phyloP scores from a whole-genome alignment of 2,329 filamentous ascomycete species.

The Sarocladium strictum region DNA sequence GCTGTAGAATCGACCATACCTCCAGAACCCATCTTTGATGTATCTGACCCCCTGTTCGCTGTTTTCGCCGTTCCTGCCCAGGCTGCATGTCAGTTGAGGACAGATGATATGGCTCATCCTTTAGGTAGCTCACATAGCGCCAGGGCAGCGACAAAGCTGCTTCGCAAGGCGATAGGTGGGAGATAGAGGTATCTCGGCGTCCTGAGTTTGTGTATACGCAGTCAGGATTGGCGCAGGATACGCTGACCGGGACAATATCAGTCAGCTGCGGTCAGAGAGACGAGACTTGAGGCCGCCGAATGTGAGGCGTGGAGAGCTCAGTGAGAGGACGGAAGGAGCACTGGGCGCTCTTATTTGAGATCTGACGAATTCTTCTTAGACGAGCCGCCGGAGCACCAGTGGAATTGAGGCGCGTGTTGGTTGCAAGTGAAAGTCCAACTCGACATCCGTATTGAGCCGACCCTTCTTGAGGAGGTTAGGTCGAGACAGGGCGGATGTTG shows the following conservation, averaged over 20 bases:
- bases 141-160: neutral
- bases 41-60: constrained; percentile 7
- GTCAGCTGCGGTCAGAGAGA: neutral
- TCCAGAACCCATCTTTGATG: constrained; percentile 28
- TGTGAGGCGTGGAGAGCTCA: neutral
- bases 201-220: too few species aligned
- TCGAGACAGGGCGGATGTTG: constrained; percentile 1
- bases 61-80: constrained; percentile 1
- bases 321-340: neutral
- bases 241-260: neutral
- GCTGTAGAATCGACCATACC: constrained; percentile 67
- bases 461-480: constrained; percentile 7
- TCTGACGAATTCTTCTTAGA: neutral
- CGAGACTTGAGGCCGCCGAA: neutral
- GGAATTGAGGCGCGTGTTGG: constrained; percentile 8
- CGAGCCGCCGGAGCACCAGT: neutral
- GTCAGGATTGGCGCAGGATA: neutral
- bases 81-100: neutral
- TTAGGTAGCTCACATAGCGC: neutral
- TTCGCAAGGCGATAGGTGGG: neutral
- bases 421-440: neutral
- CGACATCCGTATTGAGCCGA: neutral
- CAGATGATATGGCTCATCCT: neutral
- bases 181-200: too few species aligned
- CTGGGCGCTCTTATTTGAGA: constrained; percentile 8